A percentile compares a stretch with the other conserved stretches of the same genome.
Conservation (phyloP, 2,329 filamentous ascomycete genomes). For the Chaetomium strumarium region DNA sequence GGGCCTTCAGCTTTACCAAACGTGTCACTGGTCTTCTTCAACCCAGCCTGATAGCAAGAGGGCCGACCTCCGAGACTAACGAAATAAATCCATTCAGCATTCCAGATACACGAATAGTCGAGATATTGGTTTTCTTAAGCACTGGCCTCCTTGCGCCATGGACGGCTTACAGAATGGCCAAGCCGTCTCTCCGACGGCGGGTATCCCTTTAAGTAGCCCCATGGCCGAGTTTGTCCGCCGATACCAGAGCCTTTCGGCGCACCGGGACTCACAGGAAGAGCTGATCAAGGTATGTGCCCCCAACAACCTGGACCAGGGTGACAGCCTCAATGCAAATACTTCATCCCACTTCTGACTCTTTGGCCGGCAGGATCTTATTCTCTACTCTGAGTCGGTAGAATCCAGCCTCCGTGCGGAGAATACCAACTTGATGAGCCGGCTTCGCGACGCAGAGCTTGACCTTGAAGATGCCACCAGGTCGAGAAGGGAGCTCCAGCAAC, state of each 20-base stretch:
- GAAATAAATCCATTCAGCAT: neutral
- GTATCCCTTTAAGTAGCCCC: neutral
- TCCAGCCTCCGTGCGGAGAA: constrained; percentile 40
- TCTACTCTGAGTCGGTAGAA: constrained; percentile 42
- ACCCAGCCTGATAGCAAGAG: no score
- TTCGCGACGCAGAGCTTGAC: constrained; percentile 44
- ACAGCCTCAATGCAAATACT: neutral
- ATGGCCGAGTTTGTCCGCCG: constrained; percentile 44
- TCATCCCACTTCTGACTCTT: neutral
- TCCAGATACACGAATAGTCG: neutral
- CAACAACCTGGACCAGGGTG: no score
- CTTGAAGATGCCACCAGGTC: constrained; percentile 43
- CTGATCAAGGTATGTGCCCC: constrained; percentile 41
- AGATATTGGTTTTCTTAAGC: neutral
- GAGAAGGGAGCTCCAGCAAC: constrained; percentile 46
- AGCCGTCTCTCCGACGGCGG: neutral
- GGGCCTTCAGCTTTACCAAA: no score
- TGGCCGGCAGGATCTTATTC: constrained; percentile 39
- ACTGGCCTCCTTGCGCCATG: neutral
- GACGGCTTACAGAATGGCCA: neutral
- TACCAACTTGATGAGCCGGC: constrained; percentile 33
- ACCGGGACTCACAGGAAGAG: constrained; percentile 37
- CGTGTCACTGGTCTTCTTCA: no score
- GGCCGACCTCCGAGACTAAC: no score
- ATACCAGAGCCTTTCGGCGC: constrained; percentile 39